These are phyloP conservation scores for Cicer judaicum DNA, from an alignment of 306 rosid species.

Conservation along the genomic window DNA sequence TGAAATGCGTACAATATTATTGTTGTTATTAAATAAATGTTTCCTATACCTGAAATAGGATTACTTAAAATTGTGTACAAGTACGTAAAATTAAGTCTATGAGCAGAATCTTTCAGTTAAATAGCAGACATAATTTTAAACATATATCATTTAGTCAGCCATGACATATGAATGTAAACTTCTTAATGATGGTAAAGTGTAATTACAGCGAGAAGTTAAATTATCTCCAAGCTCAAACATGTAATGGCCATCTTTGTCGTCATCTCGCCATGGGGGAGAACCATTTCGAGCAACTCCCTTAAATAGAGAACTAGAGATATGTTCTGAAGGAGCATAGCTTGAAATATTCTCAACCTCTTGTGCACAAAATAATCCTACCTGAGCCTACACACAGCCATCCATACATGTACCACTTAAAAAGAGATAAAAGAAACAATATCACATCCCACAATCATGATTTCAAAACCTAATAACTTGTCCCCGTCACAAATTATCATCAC, in stretches of 20 bases:
- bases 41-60: conserved; percentile 6
- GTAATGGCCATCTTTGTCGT: conserved; percentile 99
- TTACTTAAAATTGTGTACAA: neutral
- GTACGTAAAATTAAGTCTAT: neutral
- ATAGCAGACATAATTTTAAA: neutral
- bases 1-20: neutral
- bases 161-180: conserved; percentile 36
- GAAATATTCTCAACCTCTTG: conserved; percentile 90
- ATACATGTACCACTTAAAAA: conserved; percentile 68
- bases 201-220: conserved; percentile 99
- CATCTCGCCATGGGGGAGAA: conserved; percentile 97
- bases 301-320: conserved; percentile 68
- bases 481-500: conserved; percentile 29
- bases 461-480: conserved; percentile 8
- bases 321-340: conserved; percentile 86
- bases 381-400: conserved; percentile 99
- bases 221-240: conserved; percentile 96
- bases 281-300: conserved; percentile 92
- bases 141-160: neutral
- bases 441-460: conserved; percentile 33
- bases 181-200: conserved; percentile 69
- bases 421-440: conserved; percentile 34
- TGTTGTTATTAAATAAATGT: neutral
- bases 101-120: neutral
- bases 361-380: conserved; percentile 98